These are phyloP conservation scores for Ochetophila trinervis DNA, from an alignment of 306 rosid genomes.

Conservation along the genomic window DNA sequence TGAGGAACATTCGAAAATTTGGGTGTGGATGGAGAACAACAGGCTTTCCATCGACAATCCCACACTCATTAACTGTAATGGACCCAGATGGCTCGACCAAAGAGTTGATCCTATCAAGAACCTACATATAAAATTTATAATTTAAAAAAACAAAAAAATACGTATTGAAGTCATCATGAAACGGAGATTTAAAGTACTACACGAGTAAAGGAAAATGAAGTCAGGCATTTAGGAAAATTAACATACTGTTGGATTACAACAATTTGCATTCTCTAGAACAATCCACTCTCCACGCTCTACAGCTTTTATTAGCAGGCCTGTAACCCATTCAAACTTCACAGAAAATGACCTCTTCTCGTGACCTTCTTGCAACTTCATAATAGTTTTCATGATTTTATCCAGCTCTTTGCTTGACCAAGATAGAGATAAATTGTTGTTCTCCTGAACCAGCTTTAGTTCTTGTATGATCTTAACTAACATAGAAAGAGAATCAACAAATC, in stretches of 20 bases:
- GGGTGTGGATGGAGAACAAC: conserved; percentile 72
- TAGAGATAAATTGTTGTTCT: conserved; percentile 25
- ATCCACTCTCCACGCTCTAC: conserved; percentile 95
- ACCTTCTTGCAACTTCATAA: conserved; percentile 59
- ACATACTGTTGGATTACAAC: conserved; percentile 88
- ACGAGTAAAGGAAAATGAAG: conserved; percentile 4
- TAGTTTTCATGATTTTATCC: conserved; percentile 44
- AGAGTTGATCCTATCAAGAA: conserved; percentile 94
- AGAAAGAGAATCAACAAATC: conserved; percentile 43
- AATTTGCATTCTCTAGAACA: conserved; percentile 87
- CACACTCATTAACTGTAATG: conserved; percentile 81
- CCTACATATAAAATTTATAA: conserved; percentile 32
- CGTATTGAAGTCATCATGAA: too few species aligned
- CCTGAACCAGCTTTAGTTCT: conserved; percentile 43
- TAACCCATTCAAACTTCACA: conserved; percentile 87
- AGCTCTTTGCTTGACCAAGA: conserved; percentile 49
- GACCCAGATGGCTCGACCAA: conserved; percentile 88
- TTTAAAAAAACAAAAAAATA: conserved; percentile 7
- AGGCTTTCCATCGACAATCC: conserved; percentile 77
- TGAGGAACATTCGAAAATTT: conserved; percentile 87
- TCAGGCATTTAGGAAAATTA: conserved; percentile 5
- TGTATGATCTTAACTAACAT: conserved; percentile 52
- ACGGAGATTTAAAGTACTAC: background rate
- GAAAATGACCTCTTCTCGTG: conserved; percentile 44
- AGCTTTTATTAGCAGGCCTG: conserved; percentile 73